These are phyloP conservation scores for Candida labiduridarum DNA, from an alignment of 1,139 yeast species.

Conservation along the genomic window DNA sequence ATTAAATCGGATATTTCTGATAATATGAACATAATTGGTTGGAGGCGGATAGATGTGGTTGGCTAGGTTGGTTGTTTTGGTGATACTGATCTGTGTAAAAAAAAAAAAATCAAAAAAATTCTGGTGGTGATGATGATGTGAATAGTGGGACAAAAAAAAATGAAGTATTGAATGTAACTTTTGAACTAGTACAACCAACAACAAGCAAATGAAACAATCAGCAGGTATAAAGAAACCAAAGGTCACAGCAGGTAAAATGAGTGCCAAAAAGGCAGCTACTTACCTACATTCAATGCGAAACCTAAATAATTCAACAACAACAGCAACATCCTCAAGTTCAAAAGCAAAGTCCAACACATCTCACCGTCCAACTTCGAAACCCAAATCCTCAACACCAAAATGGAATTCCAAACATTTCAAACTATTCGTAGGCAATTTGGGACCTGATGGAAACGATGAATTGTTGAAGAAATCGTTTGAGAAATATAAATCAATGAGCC, in stretches of 20 bases:
- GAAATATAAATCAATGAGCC: conserved; percentile 51
- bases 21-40: conserved; percentile 70
- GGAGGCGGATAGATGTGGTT: background rate
- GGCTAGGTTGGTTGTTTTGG: background rate
- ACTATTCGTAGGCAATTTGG: conserved; percentile 74
- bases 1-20: conserved; percentile 80
- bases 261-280: conserved; percentile 39
- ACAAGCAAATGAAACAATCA: conserved; percentile 9
- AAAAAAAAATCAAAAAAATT: background rate
- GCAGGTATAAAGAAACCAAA: conserved; percentile 18
- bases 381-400: conserved; percentile 36
- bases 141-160: background rate
- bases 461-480: conserved; percentile 53
- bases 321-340: background rate
- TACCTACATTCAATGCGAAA: conserved; percentile 30
- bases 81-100: background rate
- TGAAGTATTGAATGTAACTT: background rate
- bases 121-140: conserved; percentile 4
- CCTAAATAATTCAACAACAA: conserved; percentile 5
- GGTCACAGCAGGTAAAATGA: conserved; percentile 1
- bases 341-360: background rate
- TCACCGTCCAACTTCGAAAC: conserved; percentile 42
- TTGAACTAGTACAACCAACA: background rate
- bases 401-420: conserved; percentile 75
- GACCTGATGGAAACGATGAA: conserved; percentile 66